A percentile compares a stretch with the other conserved stretches of the same genome.
Evolutionary conservation across 768 basidiomycete genomes (phyloP).

Genomic region (Rubroboletus pulcherrimus): DNA sequence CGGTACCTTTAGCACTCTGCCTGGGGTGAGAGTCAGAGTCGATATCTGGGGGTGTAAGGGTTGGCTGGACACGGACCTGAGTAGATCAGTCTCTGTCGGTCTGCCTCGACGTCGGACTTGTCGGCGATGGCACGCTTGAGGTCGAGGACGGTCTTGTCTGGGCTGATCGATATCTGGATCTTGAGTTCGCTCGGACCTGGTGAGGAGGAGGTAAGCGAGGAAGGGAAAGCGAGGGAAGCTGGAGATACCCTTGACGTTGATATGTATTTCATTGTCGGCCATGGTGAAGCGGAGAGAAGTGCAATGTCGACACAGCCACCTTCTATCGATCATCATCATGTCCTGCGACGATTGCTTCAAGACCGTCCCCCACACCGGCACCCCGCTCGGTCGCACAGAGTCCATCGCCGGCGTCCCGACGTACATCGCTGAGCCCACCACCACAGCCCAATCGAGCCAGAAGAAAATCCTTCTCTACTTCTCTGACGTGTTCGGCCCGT

Average conservation of each 20-base stretch:
- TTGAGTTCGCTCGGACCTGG: slow-evolving; percentile 90
- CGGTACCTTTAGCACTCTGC: slow-evolving; percentile 68
- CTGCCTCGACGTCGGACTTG: slow-evolving; percentile 81
- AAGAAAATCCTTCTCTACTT: slow-evolving; percentile 54
- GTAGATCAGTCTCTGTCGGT: slow-evolving; percentile 88
- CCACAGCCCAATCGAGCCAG: slow-evolving; percentile 11
- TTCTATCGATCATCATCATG: slow-evolving; percentile 23
- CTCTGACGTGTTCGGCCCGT: slow-evolving; percentile 57
- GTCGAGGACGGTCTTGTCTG: slow-evolving; percentile 82
- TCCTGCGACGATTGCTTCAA: slow-evolving; percentile 52
- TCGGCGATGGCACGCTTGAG: slow-evolving; percentile 88
- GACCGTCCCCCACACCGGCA: slow-evolving; percentile 50
- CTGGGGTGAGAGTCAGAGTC: slow-evolving; percentile 29
- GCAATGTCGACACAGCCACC: slow-evolving; percentile 10
- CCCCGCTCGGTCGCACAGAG: slow-evolving; percentile 37
- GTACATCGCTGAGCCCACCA: slow-evolving; percentile 49
- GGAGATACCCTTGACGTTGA: slow-evolving; percentile 63
- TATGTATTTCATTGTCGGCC: slow-evolving; percentile 58
- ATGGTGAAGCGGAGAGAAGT: slow-evolving; percentile 36
- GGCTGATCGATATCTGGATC: slow-evolving; percentile 76
- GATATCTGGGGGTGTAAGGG: background rate
- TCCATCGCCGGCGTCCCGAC: slow-evolving; percentile 41
- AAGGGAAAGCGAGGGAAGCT: no score
- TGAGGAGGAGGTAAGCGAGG: background rate
- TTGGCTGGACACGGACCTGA: slow-evolving; percentile 52